Conservation (phyloP, 1,284 basidiomycete genomes). For the Fomitopsis pinicola region DNA sequence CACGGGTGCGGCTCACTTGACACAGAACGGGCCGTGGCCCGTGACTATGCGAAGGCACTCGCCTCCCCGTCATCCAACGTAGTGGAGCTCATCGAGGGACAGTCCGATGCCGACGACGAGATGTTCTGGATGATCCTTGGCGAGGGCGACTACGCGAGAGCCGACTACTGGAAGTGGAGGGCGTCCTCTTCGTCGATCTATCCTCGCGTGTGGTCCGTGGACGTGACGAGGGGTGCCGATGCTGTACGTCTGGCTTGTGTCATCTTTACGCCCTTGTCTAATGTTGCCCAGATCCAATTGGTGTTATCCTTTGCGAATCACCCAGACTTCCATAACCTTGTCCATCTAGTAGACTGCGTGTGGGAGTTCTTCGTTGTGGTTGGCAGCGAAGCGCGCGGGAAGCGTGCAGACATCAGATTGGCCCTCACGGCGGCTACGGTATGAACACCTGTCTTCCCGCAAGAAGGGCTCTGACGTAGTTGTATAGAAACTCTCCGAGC, state of each 20-base stretch:
- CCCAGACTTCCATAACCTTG: slow-evolving; percentile 30
- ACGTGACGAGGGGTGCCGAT: slow-evolving; percentile 30
- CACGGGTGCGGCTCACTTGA: slow-evolving; percentile 62
- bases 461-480: background rate
- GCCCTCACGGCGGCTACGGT: slow-evolving; percentile 58
- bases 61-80: slow-evolving; percentile 34
- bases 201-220: slow-evolving; percentile 52
- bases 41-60: slow-evolving; percentile 53
- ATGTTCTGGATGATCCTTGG: slow-evolving; percentile 84
- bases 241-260: slow-evolving; percentile 32
- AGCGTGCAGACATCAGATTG: slow-evolving; percentile 54
- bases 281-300: slow-evolving; percentile 22
- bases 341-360: slow-evolving; percentile 66
- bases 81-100: slow-evolving; percentile 58
- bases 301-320: slow-evolving; percentile 25
- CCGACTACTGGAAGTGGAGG: slow-evolving; percentile 77
- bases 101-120: slow-evolving; percentile 55
- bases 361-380: slow-evolving; percentile 79
- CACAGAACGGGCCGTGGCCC: slow-evolving; percentile 54
- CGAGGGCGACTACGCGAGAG: slow-evolving; percentile 64
- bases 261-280: background rate
- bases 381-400: slow-evolving; percentile 55
- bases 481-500: slow-evolving; percentile 48
- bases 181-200: slow-evolving; percentile 31
- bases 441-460: slow-evolving; percentile 12